Conservation (phyloP, 495 filamentous ascomycete genomes). For the Margaritispora aquatica region DNA sequence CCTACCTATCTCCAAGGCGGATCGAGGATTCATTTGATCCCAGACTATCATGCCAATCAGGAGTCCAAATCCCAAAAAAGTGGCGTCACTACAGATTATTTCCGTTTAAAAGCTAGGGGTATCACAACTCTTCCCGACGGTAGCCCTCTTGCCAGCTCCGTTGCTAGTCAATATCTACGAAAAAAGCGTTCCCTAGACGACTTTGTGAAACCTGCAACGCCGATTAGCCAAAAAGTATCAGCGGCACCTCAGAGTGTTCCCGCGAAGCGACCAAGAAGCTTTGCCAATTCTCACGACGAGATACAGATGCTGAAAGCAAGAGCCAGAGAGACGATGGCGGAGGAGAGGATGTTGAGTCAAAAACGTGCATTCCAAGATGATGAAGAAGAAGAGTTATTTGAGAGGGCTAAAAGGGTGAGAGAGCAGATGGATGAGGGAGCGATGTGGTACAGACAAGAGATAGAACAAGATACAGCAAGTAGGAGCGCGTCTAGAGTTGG, state of each 20-base stretch:
- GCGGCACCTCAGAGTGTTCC: constrained; percentile 15
- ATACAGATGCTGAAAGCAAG: constrained; percentile 14
- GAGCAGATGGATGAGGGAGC: constrained; percentile 26
- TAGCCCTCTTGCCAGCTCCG: constrained; percentile 23
- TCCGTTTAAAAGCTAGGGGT: constrained; percentile 38
- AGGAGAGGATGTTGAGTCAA: constrained; percentile 4
- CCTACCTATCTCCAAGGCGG: constrained; percentile 20
- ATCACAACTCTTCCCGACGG: constrained; percentile 26
- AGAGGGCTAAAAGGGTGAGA: constrained; percentile 21
- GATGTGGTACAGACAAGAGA: constrained; percentile 16
- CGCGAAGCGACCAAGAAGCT: background rate
- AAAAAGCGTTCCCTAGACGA: constrained; percentile 18
- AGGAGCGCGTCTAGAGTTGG: background rate
- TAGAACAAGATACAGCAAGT: background rate
- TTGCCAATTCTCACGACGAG: constrained; percentile 1
- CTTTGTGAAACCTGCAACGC: constrained; percentile 9
- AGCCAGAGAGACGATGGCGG: constrained; percentile 16
- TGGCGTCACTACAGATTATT: constrained; percentile 36
- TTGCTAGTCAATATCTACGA: constrained; percentile 9
- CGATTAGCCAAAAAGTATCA: background rate
- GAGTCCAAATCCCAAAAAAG: constrained; percentile 22
- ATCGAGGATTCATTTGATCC: constrained; percentile 18
- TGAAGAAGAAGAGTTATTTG: constrained; percentile 22
- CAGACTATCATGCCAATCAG: constrained; percentile 10
- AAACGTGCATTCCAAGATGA: constrained; percentile 13